phyloP scores from a whole-genome alignment of 2,329 filamentous ascomycete species.

The Coniochaeta sp. region DNA sequence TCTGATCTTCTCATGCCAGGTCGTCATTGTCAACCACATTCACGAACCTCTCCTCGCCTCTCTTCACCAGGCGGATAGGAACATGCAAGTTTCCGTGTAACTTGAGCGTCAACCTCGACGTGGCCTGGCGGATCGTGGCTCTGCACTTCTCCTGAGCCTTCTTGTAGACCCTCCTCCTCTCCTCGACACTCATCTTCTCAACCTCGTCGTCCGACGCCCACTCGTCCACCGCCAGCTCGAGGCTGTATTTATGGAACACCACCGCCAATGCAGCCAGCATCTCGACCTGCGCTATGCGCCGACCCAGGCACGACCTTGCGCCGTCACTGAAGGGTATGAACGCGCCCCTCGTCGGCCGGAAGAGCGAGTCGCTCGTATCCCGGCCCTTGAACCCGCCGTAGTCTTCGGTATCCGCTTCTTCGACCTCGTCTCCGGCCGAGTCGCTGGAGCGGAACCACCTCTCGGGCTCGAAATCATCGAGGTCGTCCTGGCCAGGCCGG shows the following conservation, averaged over 20 bases:
- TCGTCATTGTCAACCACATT: constrained; percentile 21
- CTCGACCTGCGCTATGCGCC: constrained; percentile 53
- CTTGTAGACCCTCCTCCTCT: constrained; percentile 48
- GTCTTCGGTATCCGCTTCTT: constrained; percentile 39
- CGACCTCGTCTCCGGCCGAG: constrained; percentile 15
- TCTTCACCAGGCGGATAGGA: constrained; percentile 60
- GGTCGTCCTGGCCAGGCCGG: constrained; percentile 41
- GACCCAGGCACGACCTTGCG: constrained; percentile 48
- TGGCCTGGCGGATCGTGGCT: constrained; percentile 45
- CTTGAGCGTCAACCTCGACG: constrained; percentile 65
- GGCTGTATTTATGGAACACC: constrained; percentile 51
- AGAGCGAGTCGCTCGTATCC: constrained; percentile 56
- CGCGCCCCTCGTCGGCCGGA: constrained; percentile 47
- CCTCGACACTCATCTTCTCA: constrained; percentile 34
- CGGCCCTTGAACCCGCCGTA: constrained; percentile 52
- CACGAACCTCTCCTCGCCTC: constrained; percentile 63
- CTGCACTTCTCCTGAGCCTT: constrained; percentile 51
- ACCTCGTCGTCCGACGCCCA: constrained; percentile 49
- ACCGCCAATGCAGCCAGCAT: constrained; percentile 47
- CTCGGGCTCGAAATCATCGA: constrained; percentile 64
- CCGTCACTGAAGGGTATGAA: constrained; percentile 55
- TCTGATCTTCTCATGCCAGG: neutral
- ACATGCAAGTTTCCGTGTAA: constrained; percentile 53
- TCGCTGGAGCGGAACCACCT: constrained; percentile 53
- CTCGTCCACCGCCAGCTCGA: constrained; percentile 63